phyloP scores from a whole-genome alignment of 768 basidiomycete species.

The Hericium alpestre region DNA sequence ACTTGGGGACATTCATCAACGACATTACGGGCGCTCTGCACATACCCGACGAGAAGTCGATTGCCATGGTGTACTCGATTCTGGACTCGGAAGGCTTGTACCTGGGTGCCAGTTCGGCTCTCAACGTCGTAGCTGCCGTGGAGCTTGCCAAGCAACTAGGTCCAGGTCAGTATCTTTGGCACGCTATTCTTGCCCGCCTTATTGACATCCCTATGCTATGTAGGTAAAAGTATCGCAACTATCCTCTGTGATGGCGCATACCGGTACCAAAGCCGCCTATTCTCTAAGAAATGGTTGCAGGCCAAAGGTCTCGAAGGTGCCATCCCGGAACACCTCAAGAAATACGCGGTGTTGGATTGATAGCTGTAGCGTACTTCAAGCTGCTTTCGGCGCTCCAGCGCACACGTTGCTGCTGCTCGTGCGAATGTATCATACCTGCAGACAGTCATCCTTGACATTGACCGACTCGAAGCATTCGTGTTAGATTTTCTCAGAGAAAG shows the following conservation, averaged over 20 bases:
- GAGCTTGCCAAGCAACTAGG: conserved; percentile 81
- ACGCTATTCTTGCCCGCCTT: neutral
- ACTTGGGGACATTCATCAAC: conserved; percentile 73
- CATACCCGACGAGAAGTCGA: conserved; percentile 81
- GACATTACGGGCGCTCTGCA: conserved; percentile 75
- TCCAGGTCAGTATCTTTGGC: conserved; percentile 40
- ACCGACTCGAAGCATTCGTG: too few relatives aligned
- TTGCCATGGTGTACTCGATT: conserved; percentile 88
- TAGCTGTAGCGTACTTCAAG: neutral
- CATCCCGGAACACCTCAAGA: conserved; percentile 76
- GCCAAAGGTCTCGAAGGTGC: conserved; percentile 65
- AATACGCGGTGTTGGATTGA: conserved; percentile 79
- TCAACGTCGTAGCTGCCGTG: conserved; percentile 91
- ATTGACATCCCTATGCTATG: neutral
- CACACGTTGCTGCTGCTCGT: too few relatives aligned
- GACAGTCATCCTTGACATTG: too few relatives aligned
- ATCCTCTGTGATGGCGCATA: conserved; percentile 94
- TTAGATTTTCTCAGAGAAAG: too few relatives aligned
- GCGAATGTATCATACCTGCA: too few relatives aligned
- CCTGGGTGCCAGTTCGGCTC: conserved; percentile 84
- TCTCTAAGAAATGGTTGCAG: conserved; percentile 87
- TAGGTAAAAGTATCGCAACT: conserved; percentile 79
- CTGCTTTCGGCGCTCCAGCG: too few relatives aligned
- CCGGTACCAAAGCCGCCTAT: conserved; percentile 91
- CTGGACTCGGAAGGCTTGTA: conserved; percentile 90